Evolutionary conservation across 768 basidiomycete genomes (phyloP).

Genomic region (Gautieria morchelliformis): DNA sequence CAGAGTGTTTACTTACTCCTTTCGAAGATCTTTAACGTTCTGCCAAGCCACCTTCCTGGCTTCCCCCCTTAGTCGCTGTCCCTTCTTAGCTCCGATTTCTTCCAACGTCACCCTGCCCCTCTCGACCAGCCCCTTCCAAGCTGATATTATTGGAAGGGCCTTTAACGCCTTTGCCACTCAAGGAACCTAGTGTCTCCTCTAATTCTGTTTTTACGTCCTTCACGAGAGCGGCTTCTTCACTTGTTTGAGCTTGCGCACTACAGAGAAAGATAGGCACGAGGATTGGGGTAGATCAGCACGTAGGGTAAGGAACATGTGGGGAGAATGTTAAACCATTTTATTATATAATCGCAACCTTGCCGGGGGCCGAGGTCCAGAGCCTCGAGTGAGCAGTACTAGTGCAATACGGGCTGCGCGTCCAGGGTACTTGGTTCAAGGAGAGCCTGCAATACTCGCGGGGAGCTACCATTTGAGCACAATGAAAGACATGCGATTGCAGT

Average conservation of each 20-base stretch:
- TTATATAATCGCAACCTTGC: too few relatives aligned
- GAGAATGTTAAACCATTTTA: too few relatives aligned
- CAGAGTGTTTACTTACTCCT: slow-evolving; percentile 72
- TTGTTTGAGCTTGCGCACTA: background rate
- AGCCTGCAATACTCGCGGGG: too few relatives aligned
- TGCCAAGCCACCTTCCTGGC: slow-evolving; percentile 84
- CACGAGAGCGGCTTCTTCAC: slow-evolving; percentile 60
- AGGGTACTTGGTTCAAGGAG: slow-evolving; percentile 23
- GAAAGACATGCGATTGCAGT: too few relatives aligned
- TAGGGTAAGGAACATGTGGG: background rate
- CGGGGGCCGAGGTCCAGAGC: slow-evolving; percentile 4
- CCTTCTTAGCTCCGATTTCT: slow-evolving; percentile 43
- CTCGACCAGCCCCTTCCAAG: slow-evolving; percentile 46
- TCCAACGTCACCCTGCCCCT: slow-evolving; percentile 51
- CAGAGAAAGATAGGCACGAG: background rate
- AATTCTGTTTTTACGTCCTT: slow-evolving; percentile 87
- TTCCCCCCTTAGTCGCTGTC: slow-evolving; percentile 39
- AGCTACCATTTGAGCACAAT: too few relatives aligned
- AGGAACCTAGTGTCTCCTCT: slow-evolving; percentile 49
- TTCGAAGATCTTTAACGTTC: slow-evolving; percentile 75
- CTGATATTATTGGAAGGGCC: slow-evolving; percentile 57
- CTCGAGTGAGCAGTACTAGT: slow-evolving; percentile 11
- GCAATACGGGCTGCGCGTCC: slow-evolving; percentile 12
- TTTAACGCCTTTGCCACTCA: slow-evolving; percentile 58
- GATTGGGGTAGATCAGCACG: background rate